Evolutionary conservation across 352 stramenopile genomes (phyloP).

Genomic region (Poterioochromonas sp.): DNA sequence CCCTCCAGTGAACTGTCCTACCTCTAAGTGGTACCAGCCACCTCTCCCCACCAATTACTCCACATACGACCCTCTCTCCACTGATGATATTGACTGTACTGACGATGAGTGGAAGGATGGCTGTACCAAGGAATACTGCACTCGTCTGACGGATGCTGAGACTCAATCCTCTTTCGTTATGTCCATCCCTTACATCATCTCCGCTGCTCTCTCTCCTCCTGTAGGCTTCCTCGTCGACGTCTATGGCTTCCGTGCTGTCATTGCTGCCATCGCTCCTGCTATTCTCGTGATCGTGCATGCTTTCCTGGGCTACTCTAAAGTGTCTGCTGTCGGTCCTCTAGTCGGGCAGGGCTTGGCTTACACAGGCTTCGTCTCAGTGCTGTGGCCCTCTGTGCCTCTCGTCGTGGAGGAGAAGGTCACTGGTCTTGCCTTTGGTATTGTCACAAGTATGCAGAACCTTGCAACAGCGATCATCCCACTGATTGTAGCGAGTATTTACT

Average conservation of each 20-base stretch:
- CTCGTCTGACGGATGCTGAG: constrained; percentile 53
- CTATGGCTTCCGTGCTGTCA: constrained; percentile 64
- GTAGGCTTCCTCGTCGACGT: constrained; percentile 77
- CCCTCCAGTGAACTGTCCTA: neutral
- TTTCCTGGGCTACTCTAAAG: constrained; percentile 60
- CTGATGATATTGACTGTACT: constrained; percentile 43
- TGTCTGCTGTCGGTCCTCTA: constrained; percentile 64
- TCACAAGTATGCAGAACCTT: constrained; percentile 77
- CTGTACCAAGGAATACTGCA: constrained; percentile 52
- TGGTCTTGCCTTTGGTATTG: constrained; percentile 77
- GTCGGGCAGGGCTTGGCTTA: constrained; percentile 79
- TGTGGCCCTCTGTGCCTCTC: constrained; percentile 81
- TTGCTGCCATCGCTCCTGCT: constrained; percentile 64
- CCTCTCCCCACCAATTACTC: constrained; percentile 18
- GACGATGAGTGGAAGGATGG: constrained; percentile 44
- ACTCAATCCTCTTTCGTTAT: constrained; percentile 64
- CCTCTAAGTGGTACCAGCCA: constrained; percentile 28
- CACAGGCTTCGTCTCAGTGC: constrained; percentile 72
- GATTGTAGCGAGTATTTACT: constrained; percentile 51
- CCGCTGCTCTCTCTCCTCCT: constrained; percentile 70
- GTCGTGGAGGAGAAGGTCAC: constrained; percentile 71
- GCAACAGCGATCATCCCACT: constrained; percentile 56
- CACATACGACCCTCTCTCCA: constrained; percentile 7
- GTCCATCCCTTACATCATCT: constrained; percentile 82
- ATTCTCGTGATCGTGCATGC: constrained; percentile 68